Base-by-base conservation (phyloP, 306 rosid genomes). In the Corylus avellana region DNA sequence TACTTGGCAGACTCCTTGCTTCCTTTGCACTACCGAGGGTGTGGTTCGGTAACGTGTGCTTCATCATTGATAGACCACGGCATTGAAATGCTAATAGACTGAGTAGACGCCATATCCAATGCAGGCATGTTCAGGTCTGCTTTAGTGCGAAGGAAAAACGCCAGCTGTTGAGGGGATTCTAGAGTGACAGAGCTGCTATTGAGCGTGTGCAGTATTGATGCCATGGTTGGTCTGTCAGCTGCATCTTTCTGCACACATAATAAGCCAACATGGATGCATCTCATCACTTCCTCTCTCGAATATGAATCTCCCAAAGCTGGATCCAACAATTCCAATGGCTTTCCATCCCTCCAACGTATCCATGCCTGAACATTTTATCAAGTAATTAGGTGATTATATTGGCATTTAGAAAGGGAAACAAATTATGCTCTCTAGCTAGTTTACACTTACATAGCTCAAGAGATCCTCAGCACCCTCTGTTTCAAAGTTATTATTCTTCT, bases 331-430 rank as follows among this genome's bases (percentile, higher is more conserved):
- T 82, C 79, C 27, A 78, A 3, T 0, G 76, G 76, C 12, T 54
- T 80, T 25, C 77, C 87, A 63, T 80, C 82, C 22, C 56, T 81
- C 95, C 89, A 89, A 25, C 76, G 73, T 35, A 66, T 76, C 95
- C 92, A 91, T 27, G 85, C 92, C 96, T 75, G 84, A 69, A 6
- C 12, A 48, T 48, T 48, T 42, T 48, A 48, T 48, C 53, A 48
- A 48, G 46, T 42, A 48, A 48, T 48, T 10, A 25, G 11, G 66
- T 59, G 66, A 25, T 59, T 37, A 59, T 12, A 4, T 10, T 22
- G 37, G 16, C 32, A 59, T 59, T 59, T 22, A 25, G 66, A 59
- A 25, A 1, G 66, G 37, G 8, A 25, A 59, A 25, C 3, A 59
- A 25, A 25, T 22, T 11, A 58, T 3, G 25, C 64, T 0, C 25